Evolutionary conservation across 148 eudicot genomes (phyloP).

Genomic region (Persicaria maculosa): DNA sequence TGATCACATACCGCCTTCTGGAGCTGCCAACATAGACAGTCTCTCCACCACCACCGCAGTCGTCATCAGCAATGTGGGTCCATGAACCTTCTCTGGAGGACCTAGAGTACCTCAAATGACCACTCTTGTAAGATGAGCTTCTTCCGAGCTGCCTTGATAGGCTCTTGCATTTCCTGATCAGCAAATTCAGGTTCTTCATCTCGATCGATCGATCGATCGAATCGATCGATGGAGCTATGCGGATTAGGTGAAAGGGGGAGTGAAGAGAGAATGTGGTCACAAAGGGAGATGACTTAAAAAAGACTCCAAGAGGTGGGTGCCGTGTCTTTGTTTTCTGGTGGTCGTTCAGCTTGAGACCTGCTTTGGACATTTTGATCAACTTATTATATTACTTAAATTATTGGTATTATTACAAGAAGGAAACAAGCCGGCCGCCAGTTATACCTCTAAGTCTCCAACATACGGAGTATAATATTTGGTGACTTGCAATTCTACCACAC

Average conservation of each 20-base stretch:
- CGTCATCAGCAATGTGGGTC: conserved; percentile 1
- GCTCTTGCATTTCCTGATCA: conserved; percentile 74
- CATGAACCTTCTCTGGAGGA: conserved; percentile 36
- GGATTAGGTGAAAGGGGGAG: not conserved
- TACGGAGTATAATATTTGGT: no score
- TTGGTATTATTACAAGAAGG: no score
- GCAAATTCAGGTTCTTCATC: conserved; percentile 55
- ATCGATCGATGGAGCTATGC: not conserved
- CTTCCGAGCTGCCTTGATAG: conserved; percentile 55
- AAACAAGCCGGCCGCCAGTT: no score
- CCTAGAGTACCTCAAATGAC: conserved; percentile 41
- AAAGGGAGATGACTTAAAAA: conserved; percentile 4
- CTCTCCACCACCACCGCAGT: conserved; percentile 27
- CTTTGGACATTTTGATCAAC: not conserved
- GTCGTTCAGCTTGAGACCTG: not conserved
- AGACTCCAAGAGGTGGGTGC: conserved; percentile 1
- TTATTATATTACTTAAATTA: not conserved
- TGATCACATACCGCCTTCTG: conserved; percentile 47
- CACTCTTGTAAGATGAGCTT: conserved; percentile 32
- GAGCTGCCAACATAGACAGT: conserved; percentile 62
- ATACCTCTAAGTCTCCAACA: no score
- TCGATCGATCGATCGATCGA: conserved; percentile 1
- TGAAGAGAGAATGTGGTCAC: not conserved
- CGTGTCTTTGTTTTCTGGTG: conserved; percentile 8
- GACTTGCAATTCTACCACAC: no score